phyloP scores from a whole-genome alignment of 1,139 yeast species.

The Hyphopichia buzzinii region DNA sequence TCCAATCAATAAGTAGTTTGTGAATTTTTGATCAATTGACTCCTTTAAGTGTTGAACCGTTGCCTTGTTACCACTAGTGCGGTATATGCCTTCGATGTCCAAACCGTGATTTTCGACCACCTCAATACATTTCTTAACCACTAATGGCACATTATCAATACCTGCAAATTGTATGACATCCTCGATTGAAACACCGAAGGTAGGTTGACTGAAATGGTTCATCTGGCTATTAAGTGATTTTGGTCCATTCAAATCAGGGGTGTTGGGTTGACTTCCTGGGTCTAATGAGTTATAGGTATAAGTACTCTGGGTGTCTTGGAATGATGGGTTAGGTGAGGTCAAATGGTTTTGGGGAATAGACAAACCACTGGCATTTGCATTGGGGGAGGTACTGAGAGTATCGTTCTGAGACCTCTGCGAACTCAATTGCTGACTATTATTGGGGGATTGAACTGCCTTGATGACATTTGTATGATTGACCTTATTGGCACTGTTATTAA shows the following conservation, averaged over 20 bases:
- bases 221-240: slow-evolving; percentile 29
- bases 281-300: slow-evolving; percentile 35
- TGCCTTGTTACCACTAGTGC: slow-evolving; percentile 76
- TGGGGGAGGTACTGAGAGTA: slow-evolving; percentile 1
- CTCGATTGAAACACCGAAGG: slow-evolving; percentile 81
- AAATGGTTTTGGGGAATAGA: neutral
- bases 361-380: neutral
- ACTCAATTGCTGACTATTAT: slow-evolving; percentile 11
- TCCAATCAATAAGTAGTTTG: slow-evolving; percentile 51
- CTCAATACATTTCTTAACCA: slow-evolving; percentile 85
- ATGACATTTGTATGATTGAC: slow-evolving; percentile 8
- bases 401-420: neutral
- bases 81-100: slow-evolving; percentile 83
- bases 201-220: slow-evolving; percentile 46
- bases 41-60: slow-evolving; percentile 72
- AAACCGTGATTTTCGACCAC: slow-evolving; percentile 82
- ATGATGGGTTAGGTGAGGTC: slow-evolving; percentile 7
- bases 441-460: slow-evolving; percentile 10
- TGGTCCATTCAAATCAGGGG: slow-evolving; percentile 39
- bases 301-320: slow-evolving; percentile 3
- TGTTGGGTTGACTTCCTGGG: slow-evolving; percentile 29
- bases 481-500: slow-evolving; percentile 20
- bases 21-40: slow-evolving; percentile 75
- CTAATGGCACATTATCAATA: slow-evolving; percentile 84
- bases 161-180: slow-evolving; percentile 75